Percentiles rank a stretch among this genome's conserved stretches.
Conservation (phyloP, 306 rosid species). For the Corylus heterophylla region DNA sequence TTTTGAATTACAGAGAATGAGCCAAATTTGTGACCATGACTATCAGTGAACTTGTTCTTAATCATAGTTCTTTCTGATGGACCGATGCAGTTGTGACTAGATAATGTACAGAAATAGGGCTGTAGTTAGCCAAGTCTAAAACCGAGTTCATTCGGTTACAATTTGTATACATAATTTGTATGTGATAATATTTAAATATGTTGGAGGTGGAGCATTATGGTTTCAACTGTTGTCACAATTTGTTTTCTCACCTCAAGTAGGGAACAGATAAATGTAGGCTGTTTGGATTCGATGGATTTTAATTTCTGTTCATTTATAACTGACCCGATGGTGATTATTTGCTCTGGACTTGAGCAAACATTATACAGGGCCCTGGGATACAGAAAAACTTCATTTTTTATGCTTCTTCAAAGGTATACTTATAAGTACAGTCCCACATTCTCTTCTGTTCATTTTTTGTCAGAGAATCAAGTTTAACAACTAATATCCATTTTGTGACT, state of each 20-base stretch:
- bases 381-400: slow-evolving; percentile 51
- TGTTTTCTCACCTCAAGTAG: background rate
- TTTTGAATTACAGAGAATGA: background rate
- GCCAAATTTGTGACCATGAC: background rate
- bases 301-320: background rate
- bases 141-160: background rate
- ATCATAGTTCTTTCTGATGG: background rate
- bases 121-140: background rate
- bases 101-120: background rate
- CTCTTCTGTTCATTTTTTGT: background rate
- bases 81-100: background rate
- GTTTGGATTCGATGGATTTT: background rate
- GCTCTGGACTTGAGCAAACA: slow-evolving; percentile 3
- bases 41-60: background rate
- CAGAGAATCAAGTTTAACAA: slow-evolving; percentile 19
- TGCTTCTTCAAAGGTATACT: slow-evolving; percentile 69
- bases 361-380: slow-evolving; percentile 69
- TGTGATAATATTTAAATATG: background rate
- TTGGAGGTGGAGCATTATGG: background rate
- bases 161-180: background rate
- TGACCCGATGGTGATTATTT: background rate
- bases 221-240: background rate
- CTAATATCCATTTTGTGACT: slow-evolving; percentile 10
- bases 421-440: background rate
- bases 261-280: background rate